Base-by-base conservation (phyloP, 1,139 yeast genomes). In the Taphrina deformans region DNA sequence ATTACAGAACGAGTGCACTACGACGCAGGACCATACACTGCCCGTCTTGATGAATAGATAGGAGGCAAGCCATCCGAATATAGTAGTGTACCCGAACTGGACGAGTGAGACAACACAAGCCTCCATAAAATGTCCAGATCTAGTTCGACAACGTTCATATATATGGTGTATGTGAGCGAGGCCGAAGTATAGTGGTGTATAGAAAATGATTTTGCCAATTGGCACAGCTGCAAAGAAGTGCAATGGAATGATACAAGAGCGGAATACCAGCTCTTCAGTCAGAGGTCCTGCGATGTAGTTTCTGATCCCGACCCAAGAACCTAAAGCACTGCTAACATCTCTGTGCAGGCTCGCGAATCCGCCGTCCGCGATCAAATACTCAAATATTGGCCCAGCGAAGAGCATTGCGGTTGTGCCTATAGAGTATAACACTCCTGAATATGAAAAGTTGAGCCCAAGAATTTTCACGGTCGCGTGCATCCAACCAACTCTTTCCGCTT, bases 161-260 rank as follows among this genome's bases (percentile, higher is more conserved):
- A 86, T 96, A 75, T 93, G 98, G 73, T 93, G 97, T 21, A 88
- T 67, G 75, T 93, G 99, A 0, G 98, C 97, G n/a, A 89, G 72
- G 0, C 97, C 96, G 77, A 93, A 93, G 69, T 86, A 81, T 23
- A 86, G 72, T 0, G 97, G 96, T 1, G 92, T 81, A 29, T 76
- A 74, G 60, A 75, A 72, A 1, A 84, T 72, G 40, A 79, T 72
- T 14, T 73, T 66, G 7, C 67, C 69, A 14, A 70, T 65, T 33
- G 77, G 69, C 16, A 73, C 66, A 27, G 71, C 69, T 3, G 72
- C 75, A 10, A 78, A 79, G 52, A 73, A 70, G 64, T 78, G 77
- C 6, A 81, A 74, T 9, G 82, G 79, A 24, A 86, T 70, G 1
- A 88, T 76, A 55, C 87, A 77, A 0, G 89, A 81, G 2, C 98